phyloP scores from a whole-genome alignment of 2,329 filamentous ascomycete genomes.

The Stagonosporopsis tanaceti region DNA sequence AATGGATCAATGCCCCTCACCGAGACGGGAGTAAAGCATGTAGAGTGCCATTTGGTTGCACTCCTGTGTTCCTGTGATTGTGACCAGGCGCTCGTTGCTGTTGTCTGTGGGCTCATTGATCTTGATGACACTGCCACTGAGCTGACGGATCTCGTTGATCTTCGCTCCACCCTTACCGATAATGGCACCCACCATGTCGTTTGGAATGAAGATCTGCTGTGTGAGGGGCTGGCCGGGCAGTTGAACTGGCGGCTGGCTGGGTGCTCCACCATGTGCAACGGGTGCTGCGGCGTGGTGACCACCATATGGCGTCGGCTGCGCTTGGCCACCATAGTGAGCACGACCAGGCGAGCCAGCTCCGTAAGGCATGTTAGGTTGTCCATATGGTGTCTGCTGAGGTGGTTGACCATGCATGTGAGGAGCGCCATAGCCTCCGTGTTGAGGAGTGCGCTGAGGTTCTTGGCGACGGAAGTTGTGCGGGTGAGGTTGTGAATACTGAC shows the following conservation, averaged over 20 bases:
- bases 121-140: conserved; percentile 98
- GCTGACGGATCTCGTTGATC: conserved; percentile 98
- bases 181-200: conserved; percentile 99
- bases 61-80: conserved; percentile 96
- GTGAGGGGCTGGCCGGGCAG: conserved; percentile 84
- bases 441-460: conserved; percentile 73
- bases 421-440: conserved; percentile 69
- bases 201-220: conserved; percentile 98
- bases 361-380: conserved; percentile 78
- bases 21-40: conserved; percentile 97
- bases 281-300: conserved; percentile 63
- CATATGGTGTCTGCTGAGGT: conserved; percentile 50
- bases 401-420: conserved; percentile 76
- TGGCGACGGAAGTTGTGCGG: conserved; percentile 84
- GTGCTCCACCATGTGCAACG: conserved; percentile 71
- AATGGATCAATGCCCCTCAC: conserved; percentile 59
- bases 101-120: conserved; percentile 99
- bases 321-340: conserved; percentile 77
- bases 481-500: conserved; percentile 92
- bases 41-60: conserved; percentile 99
- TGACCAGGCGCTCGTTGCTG: conserved; percentile 96
- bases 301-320: conserved; percentile 73
- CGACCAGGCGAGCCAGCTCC: conserved; percentile 73
- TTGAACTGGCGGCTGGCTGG: conserved; percentile 69
- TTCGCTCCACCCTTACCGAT: conserved; percentile 98